Percentiles rank a stretch among this genome's conserved stretches.
Conservation (phyloP, 2,329 filamentous ascomycete species). For the Paraphaeosphaeria sporulosa region DNA sequence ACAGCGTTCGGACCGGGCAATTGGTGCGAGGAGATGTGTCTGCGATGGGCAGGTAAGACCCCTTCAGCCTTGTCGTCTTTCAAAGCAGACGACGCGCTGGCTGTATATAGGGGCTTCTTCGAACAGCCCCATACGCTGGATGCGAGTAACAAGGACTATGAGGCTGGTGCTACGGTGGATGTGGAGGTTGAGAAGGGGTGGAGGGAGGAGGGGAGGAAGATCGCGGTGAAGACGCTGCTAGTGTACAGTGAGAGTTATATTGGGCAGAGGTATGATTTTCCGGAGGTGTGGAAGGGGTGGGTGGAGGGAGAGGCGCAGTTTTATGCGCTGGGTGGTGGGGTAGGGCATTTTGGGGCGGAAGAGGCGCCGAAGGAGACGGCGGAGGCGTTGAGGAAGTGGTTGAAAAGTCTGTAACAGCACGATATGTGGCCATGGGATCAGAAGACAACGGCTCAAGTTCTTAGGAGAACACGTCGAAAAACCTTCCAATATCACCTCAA, state of each 20-base stretch:
- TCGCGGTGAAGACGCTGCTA: conserved; percentile 58
- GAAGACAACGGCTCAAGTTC: too few species aligned
- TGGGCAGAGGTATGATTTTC: conserved; percentile 58
- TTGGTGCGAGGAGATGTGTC: conserved; percentile 45
- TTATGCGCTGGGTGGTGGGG: conserved; percentile 56
- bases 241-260: conserved; percentile 61
- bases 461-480: too few species aligned
- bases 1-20: conserved; percentile 53
- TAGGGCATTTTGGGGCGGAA: conserved; percentile 66
- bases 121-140: conserved; percentile 54
- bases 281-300: conserved; percentile 59
- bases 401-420: conserved; percentile 26
- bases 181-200: conserved; percentile 60
- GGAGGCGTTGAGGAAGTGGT: conserved; percentile 46
- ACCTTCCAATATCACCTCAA: too few species aligned
- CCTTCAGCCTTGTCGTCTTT: conserved; percentile 18
- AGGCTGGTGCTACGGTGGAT: conserved; percentile 61
- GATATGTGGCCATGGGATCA: too few species aligned
- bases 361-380: conserved; percentile 59
- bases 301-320: conserved; percentile 57
- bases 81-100: conserved; percentile 41
- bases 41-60: conserved; percentile 48
- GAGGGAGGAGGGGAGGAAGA: conserved; percentile 51
- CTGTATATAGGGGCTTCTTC: conserved; percentile 54
- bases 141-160: conserved; percentile 65